Evolutionary conservation across 1,284 basidiomycete species (phyloP), one percentile per base, ranked within the genome.

Genomic region (Pseudomicrostroma phylloplanum): DNA sequence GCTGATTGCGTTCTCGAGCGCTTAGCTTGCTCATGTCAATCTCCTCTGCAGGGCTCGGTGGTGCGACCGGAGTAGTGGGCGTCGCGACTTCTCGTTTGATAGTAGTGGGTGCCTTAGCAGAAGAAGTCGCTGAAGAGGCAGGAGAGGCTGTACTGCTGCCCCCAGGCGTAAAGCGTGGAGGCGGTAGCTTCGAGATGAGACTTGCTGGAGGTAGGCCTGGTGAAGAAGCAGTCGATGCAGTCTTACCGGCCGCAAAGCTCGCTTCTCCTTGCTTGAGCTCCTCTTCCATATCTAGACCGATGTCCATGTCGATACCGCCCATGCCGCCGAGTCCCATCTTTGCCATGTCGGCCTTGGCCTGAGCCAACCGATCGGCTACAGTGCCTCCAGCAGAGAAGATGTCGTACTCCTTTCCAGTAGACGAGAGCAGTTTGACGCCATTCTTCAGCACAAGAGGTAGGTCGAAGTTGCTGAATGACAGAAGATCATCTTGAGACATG

Each of bases 1-100:
- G 83, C 55, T 91, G 85, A 78, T 94, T 96, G 41, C 89, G 86
- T 78, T 96, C 92, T 56, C 92, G 85, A 17, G 91, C 91, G 51
- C 73, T 76, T 51, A 79, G 69, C 58, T 72, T 68, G 60, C 73
- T 71, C 62, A 74, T 58, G 59, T 74, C 72, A 43, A 72, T 64
- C n/a, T 74, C 73, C 8, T 70, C 72, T 49, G 13, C 61, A 26
- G 15, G 60, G 53, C 17, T 36, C 25, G 56, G 51, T 15, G 15
- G 21, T 15, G 51, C 51, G 46, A 11, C n/a, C 15, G 43, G 43
- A 3, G 43, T n/a, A 48, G 43, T 21, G 43, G 17, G 15, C 43
- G 43, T 48, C 4, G 15, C 12, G 21, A 13, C 43, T 26, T 54
- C 51, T 54, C 26, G 51, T 25, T 54, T 54, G 6, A 54, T 19